Percentiles rank a stretch among this genome's conserved stretches.
These are phyloP conservation scores for Citrus unshiu DNA, from an alignment of 345 rosid species.

Conservation along the genomic window DNA sequence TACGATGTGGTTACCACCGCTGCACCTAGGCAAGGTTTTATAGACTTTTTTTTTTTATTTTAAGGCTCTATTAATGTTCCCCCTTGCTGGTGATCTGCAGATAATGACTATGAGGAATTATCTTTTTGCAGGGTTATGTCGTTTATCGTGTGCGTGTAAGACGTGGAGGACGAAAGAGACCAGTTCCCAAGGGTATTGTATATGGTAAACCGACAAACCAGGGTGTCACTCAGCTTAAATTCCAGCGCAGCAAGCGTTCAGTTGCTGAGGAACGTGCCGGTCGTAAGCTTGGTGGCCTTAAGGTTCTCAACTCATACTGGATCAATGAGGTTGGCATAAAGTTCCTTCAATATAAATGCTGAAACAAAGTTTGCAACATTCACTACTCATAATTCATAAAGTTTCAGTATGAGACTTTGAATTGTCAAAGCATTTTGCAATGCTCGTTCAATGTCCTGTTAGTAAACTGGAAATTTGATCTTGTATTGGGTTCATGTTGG, in stretches of 20 bases:
- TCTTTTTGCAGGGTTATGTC: conserved; percentile 52
- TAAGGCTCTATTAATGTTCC: not conserved
- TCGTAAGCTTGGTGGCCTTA: conserved; percentile 65
- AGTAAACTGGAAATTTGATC: not conserved
- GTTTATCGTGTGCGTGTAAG: conserved; percentile 82
- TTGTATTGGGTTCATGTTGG: not conserved
- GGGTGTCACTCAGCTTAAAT: conserved; percentile 86
- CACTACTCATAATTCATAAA: not conserved
- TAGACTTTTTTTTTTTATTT: not conserved
- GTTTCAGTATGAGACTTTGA: not conserved
- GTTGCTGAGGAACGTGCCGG: conserved; percentile 92
- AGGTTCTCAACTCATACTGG: conserved; percentile 86
- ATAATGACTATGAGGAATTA: not conserved
- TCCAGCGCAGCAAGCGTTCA: conserved; percentile 79
- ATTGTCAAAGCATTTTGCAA: not conserved
- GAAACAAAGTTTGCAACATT: not conserved
- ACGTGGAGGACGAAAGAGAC: conserved; percentile 90
- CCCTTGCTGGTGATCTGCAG: not conserved
- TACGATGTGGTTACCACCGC: not conserved
- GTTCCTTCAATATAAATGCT: not conserved
- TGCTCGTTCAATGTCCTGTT: not conserved
- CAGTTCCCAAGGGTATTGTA: conserved; percentile 87
- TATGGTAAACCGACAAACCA: conserved; percentile 86
- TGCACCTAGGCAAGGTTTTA: not conserved
- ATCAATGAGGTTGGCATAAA: conserved; percentile 56